phyloP scores from a whole-genome alignment of 164 flowering plant genomes.

The Nelumbo lutea region DNA sequence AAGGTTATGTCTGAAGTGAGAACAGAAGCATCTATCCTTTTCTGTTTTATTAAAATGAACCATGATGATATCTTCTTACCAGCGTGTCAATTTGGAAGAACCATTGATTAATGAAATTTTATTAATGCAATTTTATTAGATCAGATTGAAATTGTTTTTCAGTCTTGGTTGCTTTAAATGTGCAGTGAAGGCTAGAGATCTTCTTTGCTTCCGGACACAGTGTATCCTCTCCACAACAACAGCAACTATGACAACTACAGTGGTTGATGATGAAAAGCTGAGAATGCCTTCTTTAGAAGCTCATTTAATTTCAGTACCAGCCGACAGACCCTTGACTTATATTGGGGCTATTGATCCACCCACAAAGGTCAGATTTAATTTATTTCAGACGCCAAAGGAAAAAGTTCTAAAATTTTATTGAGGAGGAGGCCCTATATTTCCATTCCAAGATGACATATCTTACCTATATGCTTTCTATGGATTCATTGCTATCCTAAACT shows the following conservation, averaged over 20 bases:
- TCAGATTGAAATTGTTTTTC: not conserved
- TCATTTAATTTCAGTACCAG: slow-evolving; percentile 34
- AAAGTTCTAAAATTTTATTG: not conserved
- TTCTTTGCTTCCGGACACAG: slow-evolving; percentile 38
- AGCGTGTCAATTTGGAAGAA: not conserved
- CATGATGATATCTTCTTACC: not conserved
- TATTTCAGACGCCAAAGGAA: not conserved
- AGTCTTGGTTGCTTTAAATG: slow-evolving; percentile 3
- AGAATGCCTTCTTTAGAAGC: slow-evolving; percentile 49
- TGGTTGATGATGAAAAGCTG: slow-evolving; percentile 59
- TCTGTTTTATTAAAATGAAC: no score
- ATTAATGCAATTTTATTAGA: no score
- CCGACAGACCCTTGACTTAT: slow-evolving; percentile 51
- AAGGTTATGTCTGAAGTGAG: no score
- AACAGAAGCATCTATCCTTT: no score
- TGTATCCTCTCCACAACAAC: slow-evolving; percentile 54
- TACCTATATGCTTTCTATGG: no score
- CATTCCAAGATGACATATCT: no score
- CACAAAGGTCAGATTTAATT: slow-evolving; percentile 40
- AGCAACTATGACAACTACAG: slow-evolving; percentile 33
- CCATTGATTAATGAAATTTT: not conserved
- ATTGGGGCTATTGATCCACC: slow-evolving; percentile 41
- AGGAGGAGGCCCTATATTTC: no score
- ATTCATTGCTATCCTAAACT: no score
- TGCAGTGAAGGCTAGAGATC: slow-evolving; percentile 51